These are phyloP conservation scores for Silene uniflora DNA, from an alignment of 148 eudicot species.

Conservation along the genomic window DNA sequence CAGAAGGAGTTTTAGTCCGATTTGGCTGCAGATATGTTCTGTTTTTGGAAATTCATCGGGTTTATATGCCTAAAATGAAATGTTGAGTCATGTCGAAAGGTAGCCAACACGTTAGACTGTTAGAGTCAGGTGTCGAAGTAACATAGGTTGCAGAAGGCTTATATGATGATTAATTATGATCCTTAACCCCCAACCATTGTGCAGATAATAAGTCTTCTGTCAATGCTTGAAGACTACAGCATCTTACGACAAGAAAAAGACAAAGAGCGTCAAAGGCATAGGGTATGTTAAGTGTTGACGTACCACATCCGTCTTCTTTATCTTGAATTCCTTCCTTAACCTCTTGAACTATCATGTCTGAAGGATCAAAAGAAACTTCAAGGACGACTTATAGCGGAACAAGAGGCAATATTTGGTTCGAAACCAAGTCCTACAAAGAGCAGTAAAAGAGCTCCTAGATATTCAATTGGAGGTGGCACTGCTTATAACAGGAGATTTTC, in stretches of 20 bases:
- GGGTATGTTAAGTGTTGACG: constrained; percentile 33
- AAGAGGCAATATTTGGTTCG: constrained; percentile 80
- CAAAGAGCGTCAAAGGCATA: constrained; percentile 60
- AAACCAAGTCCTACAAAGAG: constrained; percentile 80
- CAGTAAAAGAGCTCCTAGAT: constrained; percentile 44
- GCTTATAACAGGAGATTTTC: constrained; percentile 42
- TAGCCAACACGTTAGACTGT: too few relatives aligned
- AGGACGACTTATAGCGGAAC: constrained; percentile 66
- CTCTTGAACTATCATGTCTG: constrained; percentile 1
- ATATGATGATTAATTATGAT: background rate
- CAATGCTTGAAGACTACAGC: constrained; percentile 67
- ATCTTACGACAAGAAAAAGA: constrained; percentile 65
- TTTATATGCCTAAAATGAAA: too few relatives aligned
- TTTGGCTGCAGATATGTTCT: too few relatives aligned
- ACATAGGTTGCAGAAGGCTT: background rate
- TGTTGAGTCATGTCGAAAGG: too few relatives aligned
- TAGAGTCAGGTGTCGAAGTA: background rate
- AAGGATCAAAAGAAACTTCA: constrained; percentile 80
- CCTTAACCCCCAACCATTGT: background rate
- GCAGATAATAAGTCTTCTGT: constrained; percentile 56
- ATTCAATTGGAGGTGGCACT: constrained; percentile 34
- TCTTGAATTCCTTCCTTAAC: background rate
- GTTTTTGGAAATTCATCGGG: too few relatives aligned
- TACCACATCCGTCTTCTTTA: background rate
- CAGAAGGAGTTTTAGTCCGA: too few relatives aligned